Evolutionary conservation across 805 yeast genomes (phyloP), one percentile per base, ranked within the genome.

Genomic region (Alloascoidea africana): DNA sequence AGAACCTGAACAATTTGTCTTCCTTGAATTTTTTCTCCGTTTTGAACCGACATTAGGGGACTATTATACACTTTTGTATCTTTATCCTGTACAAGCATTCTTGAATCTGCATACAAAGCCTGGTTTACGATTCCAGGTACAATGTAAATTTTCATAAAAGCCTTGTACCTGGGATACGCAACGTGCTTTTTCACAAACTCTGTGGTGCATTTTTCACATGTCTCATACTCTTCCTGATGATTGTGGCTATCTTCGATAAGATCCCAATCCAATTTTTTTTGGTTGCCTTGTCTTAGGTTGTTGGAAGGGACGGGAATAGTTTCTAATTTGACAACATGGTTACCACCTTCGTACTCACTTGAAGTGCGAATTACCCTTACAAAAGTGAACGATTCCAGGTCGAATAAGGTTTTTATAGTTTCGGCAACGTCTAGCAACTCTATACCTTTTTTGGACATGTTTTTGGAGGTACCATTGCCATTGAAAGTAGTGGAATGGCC

Each of bases 111-210:
- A 23, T 23, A 23, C n/a, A 23, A 18, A 38, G 15, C 14, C 16
- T 34, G 34, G 37, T 56, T 60, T 38, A 58, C 56, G 17, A 57
- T 46, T 17, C 62, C 53, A 3, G 77, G 76, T 4, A 73, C 53
- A 14, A 74, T 45, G 51, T 67, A 73, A n/a, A 73, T 66, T 48
- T 71, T 68, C 81, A 74, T 74, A 44, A 69, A 70, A 3, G 71
- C 60, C 48, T 74, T 74, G 51, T 74, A 74, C 23, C 81, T 52
- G 8, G 81, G 81, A 44, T 78, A 56, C 11, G 79, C 79, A 23
- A 73, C 65, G 16, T 66, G 59, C 41, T 70, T 70, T 51, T 74
- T 74, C 36, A 74, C 53, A 46, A 69, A 73, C 3, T 66, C 53
- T 32, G 72, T 63, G 17, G 63, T 55, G 2, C 73, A 69, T 19